Conservation (phyloP, 257 asterid genomes). For the Dorcoceras hygrometricum region DNA sequence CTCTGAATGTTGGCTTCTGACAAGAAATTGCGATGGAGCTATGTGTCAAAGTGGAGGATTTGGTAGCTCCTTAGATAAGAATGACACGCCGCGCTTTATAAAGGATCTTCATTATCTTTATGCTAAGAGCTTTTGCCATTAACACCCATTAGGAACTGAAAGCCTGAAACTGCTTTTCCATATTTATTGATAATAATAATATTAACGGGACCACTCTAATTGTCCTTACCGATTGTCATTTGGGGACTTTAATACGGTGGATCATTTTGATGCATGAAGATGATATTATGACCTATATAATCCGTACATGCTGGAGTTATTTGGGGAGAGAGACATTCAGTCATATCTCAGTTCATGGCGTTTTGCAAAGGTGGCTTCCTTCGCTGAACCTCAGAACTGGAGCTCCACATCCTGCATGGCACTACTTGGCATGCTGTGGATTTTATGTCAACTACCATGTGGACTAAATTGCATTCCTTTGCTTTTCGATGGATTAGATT, state of each 20-base stretch:
- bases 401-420: slow-evolving; percentile 59
- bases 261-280: slow-evolving; percentile 34
- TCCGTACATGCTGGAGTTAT: slow-evolving; percentile 26
- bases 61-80: slow-evolving; percentile 32
- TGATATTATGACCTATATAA: slow-evolving; percentile 35
- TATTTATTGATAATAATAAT: slow-evolving; percentile 33
- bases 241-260: slow-evolving; percentile 52
- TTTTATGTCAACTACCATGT: slow-evolving; percentile 41
- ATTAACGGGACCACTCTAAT: slow-evolving; percentile 38
- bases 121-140: slow-evolving; percentile 40
- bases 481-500: slow-evolving; percentile 49
- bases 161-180: slow-evolving; percentile 32
- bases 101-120: slow-evolving; percentile 46
- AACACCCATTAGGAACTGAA: slow-evolving; percentile 32
- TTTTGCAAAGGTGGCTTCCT: slow-evolving; percentile 58
- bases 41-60: slow-evolving; percentile 44
- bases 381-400: slow-evolving; percentile 64
- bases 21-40: slow-evolving; percentile 36
- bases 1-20: slow-evolving; percentile 36
- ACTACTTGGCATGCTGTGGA: slow-evolving; percentile 58
- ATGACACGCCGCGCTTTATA: slow-evolving; percentile 36
- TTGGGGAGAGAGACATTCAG: slow-evolving; percentile 39
- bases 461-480: slow-evolving; percentile 36
- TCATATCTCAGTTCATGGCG: slow-evolving; percentile 51
- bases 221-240: slow-evolving; percentile 38